Percentiles rank a stretch among this genome's conserved stretches.
Conservation (phyloP, 306 rosid genomes). For the Medicago truncatula region DNA sequence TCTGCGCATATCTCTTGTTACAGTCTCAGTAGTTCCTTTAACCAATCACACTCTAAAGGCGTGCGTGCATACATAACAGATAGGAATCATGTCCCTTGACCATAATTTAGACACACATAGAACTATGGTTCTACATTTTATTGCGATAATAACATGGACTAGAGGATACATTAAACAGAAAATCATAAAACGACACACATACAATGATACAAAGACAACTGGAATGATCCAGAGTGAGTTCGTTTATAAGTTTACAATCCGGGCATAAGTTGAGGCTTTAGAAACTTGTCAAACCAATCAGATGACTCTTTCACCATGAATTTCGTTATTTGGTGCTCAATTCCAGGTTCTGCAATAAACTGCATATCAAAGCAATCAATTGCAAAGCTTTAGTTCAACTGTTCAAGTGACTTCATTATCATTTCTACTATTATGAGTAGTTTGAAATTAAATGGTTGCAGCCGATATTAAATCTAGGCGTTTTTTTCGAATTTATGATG, state of each 20-base stretch:
- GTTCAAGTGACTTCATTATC: slow-evolving; percentile 19
- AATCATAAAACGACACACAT: not conserved
- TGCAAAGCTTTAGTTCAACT: slow-evolving; percentile 12
- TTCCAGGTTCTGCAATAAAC: slow-evolving; percentile 64
- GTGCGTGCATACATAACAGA: not conserved
- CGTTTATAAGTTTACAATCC: slow-evolving; percentile 11
- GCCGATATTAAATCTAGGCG: slow-evolving; percentile 1
- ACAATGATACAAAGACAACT: slow-evolving; percentile 11
- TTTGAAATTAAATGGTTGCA: slow-evolving; percentile 23
- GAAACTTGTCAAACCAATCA: slow-evolving; percentile 79
- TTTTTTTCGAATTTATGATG: slow-evolving; percentile 30
- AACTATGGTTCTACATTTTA: slow-evolving; percentile 14
- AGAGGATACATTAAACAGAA: slow-evolving; percentile 2
- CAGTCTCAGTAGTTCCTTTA: no score
- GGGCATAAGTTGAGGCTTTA: slow-evolving; percentile 44
- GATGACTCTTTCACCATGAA: slow-evolving; percentile 69
- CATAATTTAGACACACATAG: not conserved
- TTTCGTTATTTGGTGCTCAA: slow-evolving; percentile 64
- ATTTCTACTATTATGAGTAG: not conserved
- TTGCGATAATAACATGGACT: not conserved
- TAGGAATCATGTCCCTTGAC: not conserved
- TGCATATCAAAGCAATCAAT: slow-evolving; percentile 47
- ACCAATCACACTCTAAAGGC: not conserved
- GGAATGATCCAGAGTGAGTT: slow-evolving; percentile 11
- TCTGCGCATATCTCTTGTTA: no score